These are phyloP conservation scores for Darksidea phi DNA, from an alignment of 495 filamentous ascomycete genomes.

Conservation along the genomic window DNA sequence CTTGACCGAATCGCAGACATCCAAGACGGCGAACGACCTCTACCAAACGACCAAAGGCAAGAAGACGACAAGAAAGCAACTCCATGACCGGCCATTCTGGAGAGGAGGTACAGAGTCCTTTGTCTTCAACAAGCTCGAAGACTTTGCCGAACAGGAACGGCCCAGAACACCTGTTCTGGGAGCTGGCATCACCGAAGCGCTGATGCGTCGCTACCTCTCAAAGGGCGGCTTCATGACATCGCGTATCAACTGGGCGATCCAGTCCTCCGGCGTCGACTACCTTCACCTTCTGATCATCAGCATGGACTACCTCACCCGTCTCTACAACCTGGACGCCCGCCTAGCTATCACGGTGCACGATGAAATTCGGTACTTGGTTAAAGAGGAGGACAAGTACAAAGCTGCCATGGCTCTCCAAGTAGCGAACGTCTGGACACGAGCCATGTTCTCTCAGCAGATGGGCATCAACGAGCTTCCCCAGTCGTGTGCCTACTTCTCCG, in stretches of 20 bases:
- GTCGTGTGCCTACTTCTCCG: slow-evolving; percentile 90
- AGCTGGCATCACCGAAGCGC: slow-evolving; percentile 92
- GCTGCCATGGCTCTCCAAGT: slow-evolving; percentile 89
- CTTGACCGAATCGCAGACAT: slow-evolving; percentile 72
- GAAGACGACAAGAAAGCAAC: slow-evolving; percentile 65
- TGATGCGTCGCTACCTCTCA: slow-evolving; percentile 82
- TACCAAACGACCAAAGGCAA: slow-evolving; percentile 88
- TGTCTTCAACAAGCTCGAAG: slow-evolving; percentile 96
- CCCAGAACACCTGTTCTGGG: slow-evolving; percentile 92
- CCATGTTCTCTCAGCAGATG: slow-evolving; percentile 95
- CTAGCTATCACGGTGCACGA: slow-evolving; percentile 95
- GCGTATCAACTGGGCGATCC: slow-evolving; percentile 98
- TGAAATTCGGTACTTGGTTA: slow-evolving; percentile 91
- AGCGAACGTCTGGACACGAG: slow-evolving; percentile 93
- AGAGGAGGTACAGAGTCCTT: slow-evolving; percentile 94
- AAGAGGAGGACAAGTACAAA: slow-evolving; percentile 80
- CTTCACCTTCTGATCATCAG: slow-evolving; percentile 88
- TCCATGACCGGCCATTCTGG: slow-evolving; percentile 83
- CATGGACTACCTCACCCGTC: slow-evolving; percentile 92
- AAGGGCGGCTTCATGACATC: slow-evolving; percentile 93
- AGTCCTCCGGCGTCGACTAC: slow-evolving; percentile 96
- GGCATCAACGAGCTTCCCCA: slow-evolving; percentile 95
- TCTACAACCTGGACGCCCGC: slow-evolving; percentile 78
- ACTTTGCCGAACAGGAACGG: slow-evolving; percentile 91
- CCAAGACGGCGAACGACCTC: slow-evolving; percentile 70